phyloP scores from a whole-genome alignment of 352 stramenopile genomes.

The Globisporangium mamillatum region DNA sequence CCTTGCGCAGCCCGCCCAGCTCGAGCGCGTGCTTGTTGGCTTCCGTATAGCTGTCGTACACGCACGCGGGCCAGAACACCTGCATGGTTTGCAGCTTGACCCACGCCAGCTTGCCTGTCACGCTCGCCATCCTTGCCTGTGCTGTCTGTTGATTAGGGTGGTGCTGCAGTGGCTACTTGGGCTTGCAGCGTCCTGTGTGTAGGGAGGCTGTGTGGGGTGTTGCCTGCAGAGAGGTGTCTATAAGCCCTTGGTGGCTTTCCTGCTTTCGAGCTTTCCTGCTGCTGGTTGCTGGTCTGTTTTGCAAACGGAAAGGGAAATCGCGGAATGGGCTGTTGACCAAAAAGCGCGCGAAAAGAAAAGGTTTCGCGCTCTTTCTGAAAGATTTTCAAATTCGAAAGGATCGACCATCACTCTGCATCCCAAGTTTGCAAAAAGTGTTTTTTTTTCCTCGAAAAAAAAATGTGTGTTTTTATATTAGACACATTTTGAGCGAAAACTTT shows the following conservation, averaged over 20 bases:
- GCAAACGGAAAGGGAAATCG: slow-evolving; percentile 3
- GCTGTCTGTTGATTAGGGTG: not conserved
- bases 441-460: too few species aligned
- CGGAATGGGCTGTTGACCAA: not conserved
- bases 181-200: not conserved
- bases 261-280: not conserved
- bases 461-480: too few species aligned
- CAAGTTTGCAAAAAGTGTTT: too few species aligned
- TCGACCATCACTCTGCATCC: not conserved
- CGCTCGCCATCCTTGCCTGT: not conserved
- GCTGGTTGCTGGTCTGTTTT: not conserved
- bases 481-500: not conserved
- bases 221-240: not conserved
- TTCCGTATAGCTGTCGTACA: slow-evolving; percentile 60
- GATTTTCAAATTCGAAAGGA: slow-evolving; percentile 14
- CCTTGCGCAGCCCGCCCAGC: slow-evolving; percentile 28
- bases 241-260: not conserved
- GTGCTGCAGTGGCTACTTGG: not conserved
- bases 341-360: slow-evolving; percentile 3
- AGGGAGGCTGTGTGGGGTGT: not conserved
- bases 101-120: slow-evolving; percentile 28
- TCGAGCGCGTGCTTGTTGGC: slow-evolving; percentile 49
- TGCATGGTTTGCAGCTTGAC: slow-evolving; percentile 49
- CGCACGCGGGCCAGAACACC: slow-evolving; percentile 70
- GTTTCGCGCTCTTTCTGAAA: not conserved